Conservation (phyloP, 257 asterid genomes). For the Solanum lycopersicoides region DNA sequence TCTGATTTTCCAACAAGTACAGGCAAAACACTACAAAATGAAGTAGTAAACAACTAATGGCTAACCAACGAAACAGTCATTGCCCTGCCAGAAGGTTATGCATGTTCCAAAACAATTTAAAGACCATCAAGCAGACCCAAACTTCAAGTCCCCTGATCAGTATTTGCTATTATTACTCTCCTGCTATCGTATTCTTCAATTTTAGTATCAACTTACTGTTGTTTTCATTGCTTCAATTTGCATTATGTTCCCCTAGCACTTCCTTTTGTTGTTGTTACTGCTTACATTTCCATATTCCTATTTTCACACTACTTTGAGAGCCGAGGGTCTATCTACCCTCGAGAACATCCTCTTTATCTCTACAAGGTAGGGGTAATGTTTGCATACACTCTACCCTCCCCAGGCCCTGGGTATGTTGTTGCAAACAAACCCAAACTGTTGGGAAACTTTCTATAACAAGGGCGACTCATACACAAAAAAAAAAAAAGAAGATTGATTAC, state of each 20-base stretch:
- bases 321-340: neutral
- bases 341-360: neutral
- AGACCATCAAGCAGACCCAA: neutral
- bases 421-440: neutral
- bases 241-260: neutral
- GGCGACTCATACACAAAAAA: neutral
- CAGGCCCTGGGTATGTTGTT: neutral
- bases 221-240: neutral
- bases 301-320: neutral
- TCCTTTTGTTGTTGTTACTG: neutral
- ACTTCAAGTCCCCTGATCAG: neutral
- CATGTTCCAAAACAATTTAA: neutral
- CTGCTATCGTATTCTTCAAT: neutral
- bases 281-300: neutral
- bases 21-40: neutral
- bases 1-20: neutral
- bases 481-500: slow-evolving; percentile 8
- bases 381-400: neutral
- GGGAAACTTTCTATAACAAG: neutral
- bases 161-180: neutral
- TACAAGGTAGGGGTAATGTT: neutral
- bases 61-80: neutral
- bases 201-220: neutral
- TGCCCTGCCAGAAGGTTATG: neutral
- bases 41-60: neutral